Evolutionary conservation across 768 basidiomycete species (phyloP), one percentile per base, ranked within the genome.

Genomic region (Russula sp.): DNA sequence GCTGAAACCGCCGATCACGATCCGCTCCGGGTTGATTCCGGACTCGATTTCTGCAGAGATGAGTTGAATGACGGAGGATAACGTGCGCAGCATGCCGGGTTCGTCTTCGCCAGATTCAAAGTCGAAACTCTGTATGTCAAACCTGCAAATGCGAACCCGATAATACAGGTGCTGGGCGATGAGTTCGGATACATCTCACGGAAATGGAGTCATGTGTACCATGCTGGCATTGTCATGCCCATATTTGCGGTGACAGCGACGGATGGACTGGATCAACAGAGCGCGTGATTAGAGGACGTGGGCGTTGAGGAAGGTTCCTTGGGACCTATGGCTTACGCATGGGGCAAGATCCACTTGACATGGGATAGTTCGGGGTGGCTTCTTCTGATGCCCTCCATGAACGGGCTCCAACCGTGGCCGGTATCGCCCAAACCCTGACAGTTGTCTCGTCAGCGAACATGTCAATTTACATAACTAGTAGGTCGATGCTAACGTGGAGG

Each of bases 271-370:
- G 56, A 48, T 60, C 20, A 30, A 28, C 22, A 26, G 5, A 0
- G 32, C n/a, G 42, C 44, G 26, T 20, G 36, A 61, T 56, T 11
- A 55, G 60, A 36, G 30, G 3, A 7, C 16, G 18, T 26, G 30
- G 3, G 11, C 13, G 18, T 26, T 40, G 50, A 40, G 26, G 16
- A 51, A 28, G 36, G 14, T 66, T 16, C 69, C 64, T 59, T 49
- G 28, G 58, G 59, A 28, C 59, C 56, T 4, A 57, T 57, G 64
- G 78, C 85, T 77, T 78, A 89, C 81, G 90, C 87, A 74, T 92
- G 86, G 22, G 93, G 93, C 28, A 97, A 78, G 51, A 97, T 77
- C 91, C 92, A 98, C 79, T 95, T 94, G 64, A 95, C 79, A 72
- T 94, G 88, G 14, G 81, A 78, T 36, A 94, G 77, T 11, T 73